Evolutionary conservation across 1,284 basidiomycete genomes (phyloP).

Genomic region (Uromyces viciae-fabae): DNA sequence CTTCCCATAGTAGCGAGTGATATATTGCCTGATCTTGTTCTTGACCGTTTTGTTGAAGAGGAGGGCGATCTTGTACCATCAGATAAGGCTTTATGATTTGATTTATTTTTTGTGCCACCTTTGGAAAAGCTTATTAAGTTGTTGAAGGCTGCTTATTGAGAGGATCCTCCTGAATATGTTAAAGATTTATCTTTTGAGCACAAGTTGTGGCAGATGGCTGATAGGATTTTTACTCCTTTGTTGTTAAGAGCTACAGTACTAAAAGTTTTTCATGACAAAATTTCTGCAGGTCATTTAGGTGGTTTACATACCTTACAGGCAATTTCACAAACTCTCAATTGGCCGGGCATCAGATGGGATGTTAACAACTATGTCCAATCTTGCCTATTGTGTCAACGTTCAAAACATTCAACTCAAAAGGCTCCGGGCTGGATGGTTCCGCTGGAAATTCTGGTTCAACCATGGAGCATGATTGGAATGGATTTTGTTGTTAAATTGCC

Average conservation of each 20-base stretch:
- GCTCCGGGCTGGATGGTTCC: conserved; percentile 55
- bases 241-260: not conserved
- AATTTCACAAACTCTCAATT: not conserved
- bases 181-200: not conserved
- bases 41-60: too few species aligned
- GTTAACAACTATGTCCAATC: not conserved
- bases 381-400: not conserved
- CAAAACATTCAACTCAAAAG: not conserved
- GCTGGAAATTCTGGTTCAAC: conserved; percentile 52
- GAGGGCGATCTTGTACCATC: too few species aligned
- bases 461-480: conserved; percentile 58
- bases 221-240: not conserved
- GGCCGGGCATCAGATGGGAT: not conserved
- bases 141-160: not conserved
- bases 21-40: too few species aligned
- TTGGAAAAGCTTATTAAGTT: not conserved
- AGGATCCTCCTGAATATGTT: not conserved
- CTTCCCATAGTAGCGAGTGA: too few species aligned
- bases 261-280: not conserved
- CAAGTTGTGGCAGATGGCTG: not conserved
- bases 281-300: not conserved
- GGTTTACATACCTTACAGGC: not conserved
- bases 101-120: not conserved
- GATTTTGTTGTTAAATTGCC: conserved; percentile 60
- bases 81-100: not conserved